A percentile compares a stretch with the other conserved stretches of the same genome.
Evolutionary conservation across 2,329 filamentous ascomycete species (phyloP).

Genomic region (Aureobasidium melanogenum): DNA sequence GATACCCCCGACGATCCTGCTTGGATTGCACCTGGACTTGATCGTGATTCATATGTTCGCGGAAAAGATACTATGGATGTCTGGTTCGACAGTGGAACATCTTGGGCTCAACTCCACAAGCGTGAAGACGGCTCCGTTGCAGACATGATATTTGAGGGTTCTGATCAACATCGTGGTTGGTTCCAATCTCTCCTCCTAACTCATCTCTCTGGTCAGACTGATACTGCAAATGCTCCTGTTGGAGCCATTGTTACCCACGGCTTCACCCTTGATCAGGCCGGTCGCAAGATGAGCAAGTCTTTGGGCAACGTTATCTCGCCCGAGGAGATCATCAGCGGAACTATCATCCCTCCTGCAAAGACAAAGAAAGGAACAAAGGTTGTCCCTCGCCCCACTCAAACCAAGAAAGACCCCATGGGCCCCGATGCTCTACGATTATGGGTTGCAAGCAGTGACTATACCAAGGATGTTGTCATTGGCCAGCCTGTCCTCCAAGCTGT

Average conservation of each 20-base stretch:
- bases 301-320: constrained; percentile 81
- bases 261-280: constrained; percentile 79
- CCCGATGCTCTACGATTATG: constrained; percentile 82
- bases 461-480: constrained; percentile 75
- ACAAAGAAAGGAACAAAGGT: constrained; percentile 19
- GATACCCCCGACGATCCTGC: constrained; percentile 64
- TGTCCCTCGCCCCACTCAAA: constrained; percentile 5
- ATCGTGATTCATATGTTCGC: constrained; percentile 52
- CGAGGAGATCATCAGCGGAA: constrained; percentile 74
- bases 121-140: constrained; percentile 42
- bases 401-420: constrained; percentile 46
- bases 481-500: constrained; percentile 67
- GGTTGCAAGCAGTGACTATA: constrained; percentile 89
- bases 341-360: constrained; percentile 62
- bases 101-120: constrained; percentile 57
- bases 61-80: constrained; percentile 98
- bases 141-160: constrained; percentile 88
- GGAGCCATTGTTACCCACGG: constrained; percentile 88
- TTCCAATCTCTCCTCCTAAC: constrained; percentile 95
- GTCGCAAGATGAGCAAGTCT: constrained; percentile 99
- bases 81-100: constrained; percentile 97
- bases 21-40: constrained; percentile 64
- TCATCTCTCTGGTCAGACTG: constrained; percentile 57
- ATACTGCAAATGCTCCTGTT: constrained; percentile 57
- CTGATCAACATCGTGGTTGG: constrained; percentile 95